These are phyloP conservation scores for Pichia sp. DNA, from an alignment of 1,139 yeast genomes.

Conservation along the genomic window DNA sequence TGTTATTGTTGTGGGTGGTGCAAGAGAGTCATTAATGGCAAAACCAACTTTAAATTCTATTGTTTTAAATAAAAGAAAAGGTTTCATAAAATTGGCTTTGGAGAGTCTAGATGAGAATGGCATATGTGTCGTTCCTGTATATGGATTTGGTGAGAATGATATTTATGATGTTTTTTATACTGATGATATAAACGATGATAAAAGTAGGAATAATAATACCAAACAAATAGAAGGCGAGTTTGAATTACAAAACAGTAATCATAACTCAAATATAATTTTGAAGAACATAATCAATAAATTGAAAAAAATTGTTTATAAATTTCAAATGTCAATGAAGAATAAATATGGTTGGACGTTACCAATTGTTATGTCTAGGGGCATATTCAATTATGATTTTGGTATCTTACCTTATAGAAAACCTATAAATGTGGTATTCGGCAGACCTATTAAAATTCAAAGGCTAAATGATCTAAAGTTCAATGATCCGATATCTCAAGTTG, in stretches of 20 bases:
- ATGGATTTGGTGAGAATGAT: conserved; percentile 82
- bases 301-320: conserved; percentile 2
- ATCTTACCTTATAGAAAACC: conserved; percentile 79
- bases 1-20: conserved; percentile 92
- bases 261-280: not conserved
- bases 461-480: conserved; percentile 19
- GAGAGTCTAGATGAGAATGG: conserved; percentile 48
- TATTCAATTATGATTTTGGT: conserved; percentile 90
- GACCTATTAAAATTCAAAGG: conserved; percentile 47
- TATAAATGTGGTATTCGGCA: conserved; percentile 73
- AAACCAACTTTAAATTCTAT: conserved; percentile 54
- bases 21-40: conserved; percentile 78
- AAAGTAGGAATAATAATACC: not conserved
- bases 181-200: conserved; percentile 6
- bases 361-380: conserved; percentile 85
- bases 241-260: conserved; percentile 4
- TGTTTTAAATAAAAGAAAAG: conserved; percentile 72
- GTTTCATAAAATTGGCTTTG: conserved; percentile 82
- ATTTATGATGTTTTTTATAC: conserved; percentile 27
- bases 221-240: conserved; percentile 5
- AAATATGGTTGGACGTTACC: conserved; percentile 81
- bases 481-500: conserved; percentile 42
- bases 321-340: conserved; percentile 69
- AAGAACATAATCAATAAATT: not conserved
- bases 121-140: conserved; percentile 75